phyloP scores from a whole-genome alignment of 139 green algal genomes.

The Marvania coccoides region DNA sequence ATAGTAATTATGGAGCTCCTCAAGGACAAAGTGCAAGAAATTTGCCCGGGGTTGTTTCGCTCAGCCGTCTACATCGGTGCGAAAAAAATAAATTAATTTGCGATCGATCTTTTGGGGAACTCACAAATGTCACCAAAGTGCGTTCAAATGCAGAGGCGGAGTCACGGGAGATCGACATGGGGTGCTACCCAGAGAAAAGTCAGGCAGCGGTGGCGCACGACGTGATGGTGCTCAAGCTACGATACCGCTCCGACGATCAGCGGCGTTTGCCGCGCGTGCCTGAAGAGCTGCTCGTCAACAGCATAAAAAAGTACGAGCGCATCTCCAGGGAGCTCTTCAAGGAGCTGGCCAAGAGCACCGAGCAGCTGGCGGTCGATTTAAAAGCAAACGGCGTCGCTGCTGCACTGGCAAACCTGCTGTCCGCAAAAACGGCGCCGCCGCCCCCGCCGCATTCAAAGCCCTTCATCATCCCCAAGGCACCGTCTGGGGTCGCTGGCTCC shows the following conservation, averaged over 20 bases:
- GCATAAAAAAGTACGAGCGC: not conserved
- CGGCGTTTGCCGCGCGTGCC: not conserved
- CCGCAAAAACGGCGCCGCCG: too few species aligned
- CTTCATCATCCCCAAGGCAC: too few species aligned
- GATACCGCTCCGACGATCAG: not conserved
- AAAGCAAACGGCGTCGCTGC: not conserved
- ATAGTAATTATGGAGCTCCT: too few species aligned
- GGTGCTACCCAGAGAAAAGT: not conserved
- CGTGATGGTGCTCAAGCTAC: not conserved
- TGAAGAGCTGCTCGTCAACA: not conserved
- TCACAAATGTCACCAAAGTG: not conserved
- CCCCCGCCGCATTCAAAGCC: too few species aligned
- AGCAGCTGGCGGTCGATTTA: not conserved
- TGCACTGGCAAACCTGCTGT: too few species aligned
- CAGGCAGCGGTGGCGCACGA: constrained; percentile 6
- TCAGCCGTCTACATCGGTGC: too few species aligned
- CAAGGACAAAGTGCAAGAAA: too few species aligned
- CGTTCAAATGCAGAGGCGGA: not conserved
- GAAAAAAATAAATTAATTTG: not conserved
- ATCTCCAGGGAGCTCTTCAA: not conserved
- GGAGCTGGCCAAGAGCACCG: not conserved
- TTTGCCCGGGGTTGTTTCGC: too few species aligned
- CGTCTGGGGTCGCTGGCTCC: too few species aligned
- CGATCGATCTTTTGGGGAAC: too few species aligned
- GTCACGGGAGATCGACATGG: not conserved